phyloP scores from a whole-genome alignment of 495 filamentous ascomycete genomes.

The Penicillium goetzii region DNA sequence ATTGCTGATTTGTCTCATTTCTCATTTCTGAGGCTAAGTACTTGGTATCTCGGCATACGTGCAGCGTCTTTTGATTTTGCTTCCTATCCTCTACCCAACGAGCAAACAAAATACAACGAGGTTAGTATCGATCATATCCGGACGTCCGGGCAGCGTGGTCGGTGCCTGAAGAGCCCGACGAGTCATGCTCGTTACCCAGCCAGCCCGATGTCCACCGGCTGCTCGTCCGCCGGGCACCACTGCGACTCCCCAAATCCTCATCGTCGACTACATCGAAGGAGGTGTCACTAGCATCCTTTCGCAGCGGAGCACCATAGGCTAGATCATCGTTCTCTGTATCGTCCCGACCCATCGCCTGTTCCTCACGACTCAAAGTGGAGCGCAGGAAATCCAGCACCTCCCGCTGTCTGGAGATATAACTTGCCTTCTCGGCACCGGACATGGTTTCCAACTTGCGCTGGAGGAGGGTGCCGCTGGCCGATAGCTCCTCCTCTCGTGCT shows the following conservation, averaged over 20 bases:
- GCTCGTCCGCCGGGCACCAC: conserved; percentile 27
- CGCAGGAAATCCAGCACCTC: conserved; percentile 72
- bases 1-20: too few species aligned
- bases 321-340: conserved; percentile 51
- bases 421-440: conserved; percentile 62
- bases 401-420: conserved; percentile 72
- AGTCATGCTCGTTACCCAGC: conserved; percentile 40
- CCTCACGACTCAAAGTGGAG: conserved; percentile 75
- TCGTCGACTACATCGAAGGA: conserved; percentile 84
- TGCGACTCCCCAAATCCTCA: conserved; percentile 58
- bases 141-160: conserved; percentile 40
- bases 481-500: conserved; percentile 55
- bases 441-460: conserved; percentile 64
- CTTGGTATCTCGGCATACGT: neutral
- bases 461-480: conserved; percentile 64
- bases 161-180: conserved; percentile 35
- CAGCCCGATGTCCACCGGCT: conserved; percentile 45
- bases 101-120: neutral
- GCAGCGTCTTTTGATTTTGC: neutral
- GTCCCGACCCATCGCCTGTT: conserved; percentile 49
- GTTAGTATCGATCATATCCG: conserved; percentile 33
- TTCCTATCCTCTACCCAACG: neutral
- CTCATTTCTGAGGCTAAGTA: neutral
- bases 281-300: conserved; percentile 72
- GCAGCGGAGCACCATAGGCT: conserved; percentile 54